Conservation (phyloP, 2,329 filamentous ascomycete species). For the Fusarium robinianum region DNA sequence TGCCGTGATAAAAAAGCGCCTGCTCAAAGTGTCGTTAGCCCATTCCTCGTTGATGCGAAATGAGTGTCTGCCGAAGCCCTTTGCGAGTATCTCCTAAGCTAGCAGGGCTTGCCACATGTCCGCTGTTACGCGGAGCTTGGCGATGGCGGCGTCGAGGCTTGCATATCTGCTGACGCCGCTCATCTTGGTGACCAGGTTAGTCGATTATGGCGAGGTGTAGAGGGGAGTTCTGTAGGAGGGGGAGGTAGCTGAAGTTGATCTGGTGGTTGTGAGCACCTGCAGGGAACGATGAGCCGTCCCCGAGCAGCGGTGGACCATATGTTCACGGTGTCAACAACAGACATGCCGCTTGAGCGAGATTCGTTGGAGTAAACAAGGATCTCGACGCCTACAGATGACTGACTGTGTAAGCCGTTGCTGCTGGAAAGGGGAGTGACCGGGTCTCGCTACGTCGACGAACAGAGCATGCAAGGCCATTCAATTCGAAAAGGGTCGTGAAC, state of each 20-base stretch:
- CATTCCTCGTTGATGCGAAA: slow-evolving; percentile 77
- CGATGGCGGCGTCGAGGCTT: slow-evolving; percentile 65
- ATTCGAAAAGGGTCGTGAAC: too few species aligned
- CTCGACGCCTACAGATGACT: too few species aligned
- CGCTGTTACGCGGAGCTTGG: slow-evolving; percentile 73
- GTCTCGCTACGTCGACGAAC: too few species aligned
- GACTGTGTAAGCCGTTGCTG: too few species aligned
- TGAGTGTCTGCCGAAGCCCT: slow-evolving; percentile 69
- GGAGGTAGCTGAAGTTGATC: slow-evolving; percentile 52
- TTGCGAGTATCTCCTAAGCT: slow-evolving; percentile 72
- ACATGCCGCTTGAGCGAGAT: too few species aligned
- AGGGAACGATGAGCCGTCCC: too few species aligned
- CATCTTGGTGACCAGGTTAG: slow-evolving; percentile 67
- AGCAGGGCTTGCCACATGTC: slow-evolving; percentile 80
- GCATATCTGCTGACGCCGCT: slow-evolving; percentile 54
- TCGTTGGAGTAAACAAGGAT: too few species aligned
- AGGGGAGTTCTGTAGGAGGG: slow-evolving; percentile 61
- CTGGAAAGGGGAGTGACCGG: too few species aligned
- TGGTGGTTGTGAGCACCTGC: not conserved
- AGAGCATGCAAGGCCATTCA: too few species aligned
- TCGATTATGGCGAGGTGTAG: slow-evolving; percentile 74
- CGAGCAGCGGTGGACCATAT: too few species aligned
- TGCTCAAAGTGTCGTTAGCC: slow-evolving; percentile 68
- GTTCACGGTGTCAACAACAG: too few species aligned
- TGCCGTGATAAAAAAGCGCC: too few species aligned